Evolutionary conservation across 1,284 basidiomycete species (phyloP).

Genomic region (Ceratobasidium sp.): DNA sequence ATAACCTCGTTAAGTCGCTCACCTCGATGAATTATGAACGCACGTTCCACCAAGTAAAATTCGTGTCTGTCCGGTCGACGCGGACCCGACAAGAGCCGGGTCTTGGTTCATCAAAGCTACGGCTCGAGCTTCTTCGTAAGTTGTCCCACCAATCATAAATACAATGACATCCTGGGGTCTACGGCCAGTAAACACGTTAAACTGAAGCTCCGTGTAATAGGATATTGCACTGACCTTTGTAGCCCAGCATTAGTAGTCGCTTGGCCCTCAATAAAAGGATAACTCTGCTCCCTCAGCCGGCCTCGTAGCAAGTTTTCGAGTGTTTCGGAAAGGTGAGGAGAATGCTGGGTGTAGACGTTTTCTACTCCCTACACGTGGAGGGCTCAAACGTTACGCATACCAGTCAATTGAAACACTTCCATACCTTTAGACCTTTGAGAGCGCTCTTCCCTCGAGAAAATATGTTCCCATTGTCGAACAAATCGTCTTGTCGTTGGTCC

Average conservation of each 20-base stretch:
- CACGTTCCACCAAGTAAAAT: slow-evolving; percentile 92
- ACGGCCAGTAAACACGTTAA: slow-evolving; percentile 9
- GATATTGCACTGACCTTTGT: slow-evolving; percentile 67
- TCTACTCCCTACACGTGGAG: slow-evolving; percentile 83
- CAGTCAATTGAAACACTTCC: slow-evolving; percentile 44
- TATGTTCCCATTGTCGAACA: slow-evolving; percentile 96
- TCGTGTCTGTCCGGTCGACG: slow-evolving; percentile 64
- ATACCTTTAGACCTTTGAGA: slow-evolving; percentile 92
- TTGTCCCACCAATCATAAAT: slow-evolving; percentile 94
- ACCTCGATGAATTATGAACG: slow-evolving; percentile 93
- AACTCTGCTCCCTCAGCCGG: slow-evolving; percentile 85
- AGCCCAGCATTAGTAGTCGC: slow-evolving; percentile 68
- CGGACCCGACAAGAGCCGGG: slow-evolving; percentile 58
- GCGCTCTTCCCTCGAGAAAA: slow-evolving; percentile 96
- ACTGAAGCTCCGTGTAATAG: slow-evolving; percentile 3
- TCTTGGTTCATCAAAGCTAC: slow-evolving; percentile 90
- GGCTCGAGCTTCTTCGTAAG: slow-evolving; percentile 91
- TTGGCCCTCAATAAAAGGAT: slow-evolving; percentile 79
- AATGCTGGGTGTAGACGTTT: slow-evolving; percentile 99
- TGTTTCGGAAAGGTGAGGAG: slow-evolving; percentile 93
- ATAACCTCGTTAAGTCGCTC: slow-evolving; percentile 51
- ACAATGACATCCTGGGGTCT: slow-evolving; percentile 95
- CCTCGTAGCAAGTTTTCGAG: slow-evolving; percentile 92
- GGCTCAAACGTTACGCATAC: slow-evolving; percentile 8
- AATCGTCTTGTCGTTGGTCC: slow-evolving; percentile 96